Evolutionary conservation across 345 rosid genomes (phyloP), one percentile per base, ranked within the genome.

Genomic region (Bruguiera gymnorhiza): DNA sequence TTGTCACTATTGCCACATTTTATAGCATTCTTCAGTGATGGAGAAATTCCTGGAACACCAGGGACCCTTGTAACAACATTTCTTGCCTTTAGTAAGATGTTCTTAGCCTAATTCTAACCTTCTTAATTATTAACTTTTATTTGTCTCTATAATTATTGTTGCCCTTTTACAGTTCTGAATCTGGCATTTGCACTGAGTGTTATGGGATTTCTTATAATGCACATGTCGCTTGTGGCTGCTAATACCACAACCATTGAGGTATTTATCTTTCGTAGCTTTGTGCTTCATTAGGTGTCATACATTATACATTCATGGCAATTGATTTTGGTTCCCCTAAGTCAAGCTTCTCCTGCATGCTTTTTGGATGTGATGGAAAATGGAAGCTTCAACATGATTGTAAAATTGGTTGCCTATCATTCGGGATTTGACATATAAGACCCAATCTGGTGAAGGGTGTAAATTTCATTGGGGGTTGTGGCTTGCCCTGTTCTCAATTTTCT

Each of bases 171-270:
- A 92, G 99, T 95, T 67, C 77, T 95, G 82, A 92, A 95, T 78
- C 75, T 95, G 75, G 99, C 98, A 56, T 95, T 95, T 79, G 92
- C 98, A 39, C 80, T 95, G 85, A 92, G 98, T 61, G 96, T 95
- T 30, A 60, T 95, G 83, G 99, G 99, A 60, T 95, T 95, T 76
- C 78, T 95, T 70, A 89, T 95, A 76, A 87, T 95, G 99, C 99
- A 95, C 78, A 77, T 90, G 61, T 90, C 98, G 0, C 79, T 95
- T 62, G 97, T 95, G 46, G 75, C 90, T 73, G 89, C 83, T 50
- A 95, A 95, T 75, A 95, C 99, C 68, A 92, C 99, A 63, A 95
- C 98, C 39, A 95, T 92, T 71, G 98, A 95, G 99, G 98, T 92
- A 85, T 53, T 37, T 32, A 62, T 43, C 46, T 69, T 58, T 36